Base-by-base conservation (phyloP, 73 alveolate species). In the Paramecium biaurelia region DNA sequence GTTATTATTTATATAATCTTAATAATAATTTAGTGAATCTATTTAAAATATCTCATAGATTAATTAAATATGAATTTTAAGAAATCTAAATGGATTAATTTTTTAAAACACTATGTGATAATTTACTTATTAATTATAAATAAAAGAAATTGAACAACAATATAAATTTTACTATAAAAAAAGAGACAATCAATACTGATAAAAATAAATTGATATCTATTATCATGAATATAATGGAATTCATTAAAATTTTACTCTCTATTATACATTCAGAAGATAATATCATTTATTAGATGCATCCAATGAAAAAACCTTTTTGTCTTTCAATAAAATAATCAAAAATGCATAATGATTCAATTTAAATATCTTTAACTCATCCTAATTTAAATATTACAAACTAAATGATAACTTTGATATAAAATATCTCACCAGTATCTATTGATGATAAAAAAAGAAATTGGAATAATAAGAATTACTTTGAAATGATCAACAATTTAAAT, bases 401-500 rank as follows among this genome's bases (percentile, higher is more conserved):
- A 11, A 79, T 79, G 28, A 24, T 26, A 4, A 35, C 47, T 24
- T 12, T n/a, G 43, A 42, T 74, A 4, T 21, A 34, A 34, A 74
- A 35, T 74, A 28, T 74, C 30, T 11, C 10, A n/a, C 84, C 41
- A 11, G 20, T 63, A 7, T 30, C 84, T 30, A 30, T 26, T 63
- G 84, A 63, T 63, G 49, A 74, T 74, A 74, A 74, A 35, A 37
- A 41, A 35, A 74, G 59, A 74, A 74, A 34, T 41, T 74, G 87
- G 87, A 74, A 74, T 74, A 34, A 14, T 14, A 41, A 74, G 87
- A 37, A 74, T 10, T 37, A 41, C 15, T 79, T 79, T 43, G 74
- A 79, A 43, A 79, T 47, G 45, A 63, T 63, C 2, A 30, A 63
- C 0, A 30, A 63, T 30, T 32, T 63, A 32, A 63, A 63, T 37